Percentiles rank a stretch among this genome's conserved stretches.
Evolutionary conservation across 2,329 filamentous ascomycete genomes (phyloP).

Genomic region (Parastagonospora avenae): DNA sequence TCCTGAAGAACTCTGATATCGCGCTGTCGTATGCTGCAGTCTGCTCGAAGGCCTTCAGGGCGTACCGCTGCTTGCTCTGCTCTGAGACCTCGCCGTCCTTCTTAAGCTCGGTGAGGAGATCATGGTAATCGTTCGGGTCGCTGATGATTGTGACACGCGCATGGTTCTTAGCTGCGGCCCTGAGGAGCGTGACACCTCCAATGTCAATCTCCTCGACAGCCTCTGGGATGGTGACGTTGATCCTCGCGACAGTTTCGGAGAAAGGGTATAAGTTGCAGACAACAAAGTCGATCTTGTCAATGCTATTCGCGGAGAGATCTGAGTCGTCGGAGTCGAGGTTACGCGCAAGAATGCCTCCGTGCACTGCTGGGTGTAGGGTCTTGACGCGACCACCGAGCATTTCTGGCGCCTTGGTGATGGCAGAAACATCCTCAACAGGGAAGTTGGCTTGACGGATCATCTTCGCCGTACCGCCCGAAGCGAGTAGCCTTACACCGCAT

Average conservation of each 20-base stretch:
- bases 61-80: constrained; percentile 83
- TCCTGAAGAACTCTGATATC: constrained; percentile 96
- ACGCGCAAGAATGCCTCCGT: constrained; percentile 85
- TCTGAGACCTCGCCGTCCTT: constrained; percentile 85
- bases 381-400: constrained; percentile 94
- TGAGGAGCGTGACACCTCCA: constrained; percentile 90
- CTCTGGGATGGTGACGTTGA: constrained; percentile 95
- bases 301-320: constrained; percentile 68
- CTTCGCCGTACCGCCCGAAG: constrained; percentile 92
- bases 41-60: constrained; percentile 97
- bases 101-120: constrained; percentile 90
- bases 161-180: constrained; percentile 98
- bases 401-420: constrained; percentile 92
- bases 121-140: constrained; percentile 90
- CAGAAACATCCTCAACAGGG: constrained; percentile 95
- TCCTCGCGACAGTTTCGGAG: constrained; percentile 96
- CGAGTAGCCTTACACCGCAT: constrained; percentile 66
- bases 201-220: constrained; percentile 99
- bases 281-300: constrained; percentile 51
- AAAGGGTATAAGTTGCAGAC: constrained; percentile 99
- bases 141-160: constrained; percentile 92
- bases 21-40: constrained; percentile 95
- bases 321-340: constrained; percentile 95
- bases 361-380: constrained; percentile 92
- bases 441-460: constrained; percentile 97